Percentiles rank a stretch among this genome's conserved stretches.
Conservation (phyloP, 1,139 yeast genomes). For the Pichia cactophila region DNA sequence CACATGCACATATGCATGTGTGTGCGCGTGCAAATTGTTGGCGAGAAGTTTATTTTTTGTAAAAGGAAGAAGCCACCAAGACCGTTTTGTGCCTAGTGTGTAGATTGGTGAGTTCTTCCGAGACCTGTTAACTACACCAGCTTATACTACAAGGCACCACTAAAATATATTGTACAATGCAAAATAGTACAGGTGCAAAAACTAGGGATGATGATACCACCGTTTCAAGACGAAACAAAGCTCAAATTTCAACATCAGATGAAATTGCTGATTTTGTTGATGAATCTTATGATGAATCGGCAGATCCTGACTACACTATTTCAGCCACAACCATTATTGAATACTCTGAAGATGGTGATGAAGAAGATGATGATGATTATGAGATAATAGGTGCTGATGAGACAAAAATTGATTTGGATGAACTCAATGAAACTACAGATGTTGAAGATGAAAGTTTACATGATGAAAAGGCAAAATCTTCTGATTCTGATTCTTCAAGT, state of each 20-base stretch:
- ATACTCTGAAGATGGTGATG: conserved; percentile 10
- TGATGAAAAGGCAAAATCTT: neutral
- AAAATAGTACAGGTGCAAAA: neutral
- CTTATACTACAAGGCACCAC: neutral
- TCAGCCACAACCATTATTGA: conserved; percentile 7
- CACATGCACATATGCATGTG: neutral
- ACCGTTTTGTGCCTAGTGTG: neutral
- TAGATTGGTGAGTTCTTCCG: neutral
- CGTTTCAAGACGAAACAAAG: neutral
- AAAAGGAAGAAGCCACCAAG: neutral
- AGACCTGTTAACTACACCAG: neutral
- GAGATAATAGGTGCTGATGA: conserved; percentile 4
- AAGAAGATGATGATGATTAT: conserved; percentile 3
- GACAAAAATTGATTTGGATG: conserved; percentile 8
- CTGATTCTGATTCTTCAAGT: neutral
- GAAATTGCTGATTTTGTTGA: conserved; percentile 4
- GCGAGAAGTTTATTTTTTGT: neutral
- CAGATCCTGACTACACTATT: conserved; percentile 23
- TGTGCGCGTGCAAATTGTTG: neutral
- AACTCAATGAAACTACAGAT: conserved; percentile 5
- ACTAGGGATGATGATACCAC: neutral
- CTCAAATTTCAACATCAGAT: neutral
- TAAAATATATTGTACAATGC: neutral
- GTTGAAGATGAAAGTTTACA: conserved; percentile 5
- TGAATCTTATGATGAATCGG: conserved; percentile 21